Percentiles rank a stretch among this genome's conserved stretches.
phyloP scores from a whole-genome alignment of 345 rosid species.

The Sonneratia alba region DNA sequence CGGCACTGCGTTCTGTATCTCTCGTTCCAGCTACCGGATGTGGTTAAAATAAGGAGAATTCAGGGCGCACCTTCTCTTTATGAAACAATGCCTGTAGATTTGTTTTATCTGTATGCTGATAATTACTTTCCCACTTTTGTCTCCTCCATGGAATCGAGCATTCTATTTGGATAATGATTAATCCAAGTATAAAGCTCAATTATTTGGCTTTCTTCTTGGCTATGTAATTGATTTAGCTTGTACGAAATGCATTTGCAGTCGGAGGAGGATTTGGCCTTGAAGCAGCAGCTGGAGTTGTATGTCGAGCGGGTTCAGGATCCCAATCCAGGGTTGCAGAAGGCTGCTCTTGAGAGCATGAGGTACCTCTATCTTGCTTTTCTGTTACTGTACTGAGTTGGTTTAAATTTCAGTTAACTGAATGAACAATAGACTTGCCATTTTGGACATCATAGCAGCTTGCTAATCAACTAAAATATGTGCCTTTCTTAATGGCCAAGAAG shows the following conservation, averaged over 20 bases:
- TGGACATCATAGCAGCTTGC: neutral
- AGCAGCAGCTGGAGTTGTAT: constrained; percentile 88
- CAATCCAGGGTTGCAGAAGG: constrained; percentile 78
- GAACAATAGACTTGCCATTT: neutral
- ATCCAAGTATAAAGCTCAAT: neutral
- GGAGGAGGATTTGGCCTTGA: constrained; percentile 84
- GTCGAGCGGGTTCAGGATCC: constrained; percentile 93
- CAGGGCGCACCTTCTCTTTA: neutral
- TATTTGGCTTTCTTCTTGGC: neutral
- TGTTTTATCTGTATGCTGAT: neutral
- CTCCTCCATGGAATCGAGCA: too few relatives aligned
- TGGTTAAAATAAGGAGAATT: neutral
- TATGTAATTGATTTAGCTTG: neutral
- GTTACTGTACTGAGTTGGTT: neutral
- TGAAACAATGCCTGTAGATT: neutral
- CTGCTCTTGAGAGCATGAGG: constrained; percentile 96
- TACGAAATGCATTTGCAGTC: constrained; percentile 36
- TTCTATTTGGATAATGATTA: too few relatives aligned
- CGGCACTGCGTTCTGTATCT: neutral
- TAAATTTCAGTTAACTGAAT: neutral
- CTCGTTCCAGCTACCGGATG: neutral
- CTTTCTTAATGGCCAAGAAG: neutral
- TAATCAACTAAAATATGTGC: neutral
- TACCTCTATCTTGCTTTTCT: constrained; percentile 9
- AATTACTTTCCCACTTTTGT: neutral